Percentiles rank a stretch among this genome's conserved stretches.
phyloP scores from a whole-genome alignment of 768 basidiomycete genomes.

The Agaricus bisporus region DNA sequence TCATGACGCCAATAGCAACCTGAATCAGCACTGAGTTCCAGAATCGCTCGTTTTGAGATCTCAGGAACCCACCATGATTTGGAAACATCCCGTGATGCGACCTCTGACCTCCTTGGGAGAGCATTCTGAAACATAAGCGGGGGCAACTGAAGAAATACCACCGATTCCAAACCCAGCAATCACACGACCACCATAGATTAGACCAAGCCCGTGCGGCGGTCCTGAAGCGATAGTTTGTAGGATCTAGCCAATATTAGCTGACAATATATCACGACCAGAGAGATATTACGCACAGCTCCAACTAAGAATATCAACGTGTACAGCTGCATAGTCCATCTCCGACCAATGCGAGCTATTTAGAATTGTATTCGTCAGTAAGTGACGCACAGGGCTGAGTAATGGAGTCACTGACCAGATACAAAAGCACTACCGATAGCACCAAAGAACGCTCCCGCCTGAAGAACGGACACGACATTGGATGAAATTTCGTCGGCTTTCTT shows the following conservation, averaged over 20 bases:
- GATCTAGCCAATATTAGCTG: conserved; percentile 34
- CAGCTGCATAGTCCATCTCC: conserved; percentile 53
- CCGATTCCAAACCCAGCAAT: conserved; percentile 79
- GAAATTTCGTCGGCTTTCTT: conserved; percentile 46
- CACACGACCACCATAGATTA: conserved; percentile 79
- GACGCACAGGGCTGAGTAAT: neutral
- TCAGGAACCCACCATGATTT: conserved; percentile 56
- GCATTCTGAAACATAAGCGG: conserved; percentile 84
- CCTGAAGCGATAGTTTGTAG: conserved; percentile 64
- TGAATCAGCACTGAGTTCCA: conserved; percentile 10
- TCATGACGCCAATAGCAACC: conserved; percentile 77
- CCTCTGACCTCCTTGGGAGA: conserved; percentile 84
- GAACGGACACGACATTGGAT: conserved; percentile 80
- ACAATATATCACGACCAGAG: neutral
- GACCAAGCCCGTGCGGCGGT: conserved; percentile 44
- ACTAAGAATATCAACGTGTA: conserved; percentile 61
- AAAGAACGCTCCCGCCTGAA: conserved; percentile 87
- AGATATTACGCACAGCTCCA: conserved; percentile 56
- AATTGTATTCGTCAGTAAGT: neutral
- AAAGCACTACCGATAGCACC: conserved; percentile 74
- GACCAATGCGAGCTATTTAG: conserved; percentile 54
- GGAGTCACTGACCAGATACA: conserved; percentile 45
- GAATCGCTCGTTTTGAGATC: neutral
- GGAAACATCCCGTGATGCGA: conserved; percentile 80
- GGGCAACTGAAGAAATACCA: conserved; percentile 76